phyloP scores from a whole-genome alignment of 225 moss, liverwort and hornwort genomes.

The Sphagnum tenellum region DNA sequence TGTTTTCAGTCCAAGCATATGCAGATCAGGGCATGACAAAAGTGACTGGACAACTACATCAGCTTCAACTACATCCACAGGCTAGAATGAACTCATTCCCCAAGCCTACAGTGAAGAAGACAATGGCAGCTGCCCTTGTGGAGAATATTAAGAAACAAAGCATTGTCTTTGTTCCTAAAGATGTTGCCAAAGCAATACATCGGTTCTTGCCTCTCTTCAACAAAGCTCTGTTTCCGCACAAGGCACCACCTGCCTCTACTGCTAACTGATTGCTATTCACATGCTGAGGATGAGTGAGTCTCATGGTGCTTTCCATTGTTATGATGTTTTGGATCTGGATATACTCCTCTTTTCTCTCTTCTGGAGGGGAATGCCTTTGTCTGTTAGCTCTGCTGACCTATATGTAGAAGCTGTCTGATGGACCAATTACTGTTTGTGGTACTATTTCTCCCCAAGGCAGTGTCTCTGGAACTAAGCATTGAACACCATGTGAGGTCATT shows the following conservation, averaged over 20 bases:
- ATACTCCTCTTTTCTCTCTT: too few species aligned
- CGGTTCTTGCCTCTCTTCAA: conserved; percentile 65
- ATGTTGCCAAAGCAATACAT: conserved; percentile 47
- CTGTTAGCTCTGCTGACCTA: too few species aligned
- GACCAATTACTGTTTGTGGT: not conserved
- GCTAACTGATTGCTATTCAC: conserved; percentile 76
- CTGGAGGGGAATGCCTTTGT: too few species aligned
- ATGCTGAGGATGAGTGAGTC: conserved; percentile 91
- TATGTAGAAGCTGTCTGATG: too few species aligned
- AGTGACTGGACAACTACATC: conserved; percentile 10
- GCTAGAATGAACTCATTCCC: conserved; percentile 11
- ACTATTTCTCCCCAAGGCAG: not conserved
- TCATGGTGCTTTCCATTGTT: not conserved
- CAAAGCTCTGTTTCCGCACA: conserved; percentile 62
- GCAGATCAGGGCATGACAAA: conserved; percentile 20
- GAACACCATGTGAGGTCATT: too few species aligned
- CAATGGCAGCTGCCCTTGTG: conserved; percentile 76
- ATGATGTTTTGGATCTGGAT: too few species aligned
- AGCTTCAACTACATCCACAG: conserved; percentile 1
- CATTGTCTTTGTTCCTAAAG: conserved; percentile 65
- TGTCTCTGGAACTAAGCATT: too few species aligned
- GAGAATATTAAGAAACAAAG: conserved; percentile 71
- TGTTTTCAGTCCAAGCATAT: conserved; percentile 37
- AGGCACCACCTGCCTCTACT: conserved; percentile 58
- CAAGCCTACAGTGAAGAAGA: conserved; percentile 37